phyloP scores from a whole-genome alignment of 169 alveolate genomes.

The Toxoplasma gondii region DNA sequence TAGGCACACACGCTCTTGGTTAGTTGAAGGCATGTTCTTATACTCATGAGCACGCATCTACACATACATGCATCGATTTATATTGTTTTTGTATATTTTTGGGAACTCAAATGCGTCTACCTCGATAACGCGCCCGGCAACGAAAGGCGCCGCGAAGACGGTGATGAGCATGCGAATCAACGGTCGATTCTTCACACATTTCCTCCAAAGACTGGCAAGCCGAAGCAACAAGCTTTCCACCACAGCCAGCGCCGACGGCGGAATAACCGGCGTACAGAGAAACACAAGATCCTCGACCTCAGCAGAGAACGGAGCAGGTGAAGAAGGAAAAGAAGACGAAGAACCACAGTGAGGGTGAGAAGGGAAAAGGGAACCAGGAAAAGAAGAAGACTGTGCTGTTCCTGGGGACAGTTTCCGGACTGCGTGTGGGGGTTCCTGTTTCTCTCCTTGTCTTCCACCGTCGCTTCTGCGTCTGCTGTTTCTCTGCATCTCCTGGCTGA shows the following conservation, averaged over 20 bases:
- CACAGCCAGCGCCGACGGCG: not conserved
- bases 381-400: not conserved
- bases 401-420: not conserved
- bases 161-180: conserved; percentile 3
- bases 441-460: not conserved
- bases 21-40: too few species aligned
- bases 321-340: not conserved
- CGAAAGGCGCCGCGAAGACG: conserved; percentile 26
- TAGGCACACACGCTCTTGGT: too few species aligned
- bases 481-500: not conserved
- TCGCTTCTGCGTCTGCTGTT: not conserved
- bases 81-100: too few species aligned
- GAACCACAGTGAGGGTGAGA: not conserved
- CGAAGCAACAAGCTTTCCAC: conserved; percentile 5
- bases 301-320: too few species aligned
- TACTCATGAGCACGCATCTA: too few species aligned
- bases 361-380: not conserved
- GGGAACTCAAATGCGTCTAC: not conserved
- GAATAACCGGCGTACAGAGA: conserved; percentile 12
- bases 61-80: too few species aligned
- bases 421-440: not conserved
- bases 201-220: not conserved
- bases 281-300: not conserved
- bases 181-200: not conserved
- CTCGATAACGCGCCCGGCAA: not conserved